phyloP scores from a whole-genome alignment of 345 rosid genomes.

The Citrus australasica region DNA sequence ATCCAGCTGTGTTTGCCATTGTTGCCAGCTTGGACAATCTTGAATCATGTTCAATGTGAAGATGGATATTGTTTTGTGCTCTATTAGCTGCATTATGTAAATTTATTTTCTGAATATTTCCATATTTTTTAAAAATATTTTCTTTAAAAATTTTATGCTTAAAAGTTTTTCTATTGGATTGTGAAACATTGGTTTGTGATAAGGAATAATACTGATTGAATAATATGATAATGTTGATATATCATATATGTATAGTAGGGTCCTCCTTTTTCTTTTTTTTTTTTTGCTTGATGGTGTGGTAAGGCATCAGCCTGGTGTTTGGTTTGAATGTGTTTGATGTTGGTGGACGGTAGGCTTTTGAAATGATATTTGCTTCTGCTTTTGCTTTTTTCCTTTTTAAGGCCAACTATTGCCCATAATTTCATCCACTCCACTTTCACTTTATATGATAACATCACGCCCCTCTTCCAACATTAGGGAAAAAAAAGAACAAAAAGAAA shows the following conservation, averaged over 20 bases:
- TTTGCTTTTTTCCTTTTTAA: background rate
- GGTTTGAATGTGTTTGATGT: background rate
- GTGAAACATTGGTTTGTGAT: background rate
- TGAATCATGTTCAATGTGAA: background rate
- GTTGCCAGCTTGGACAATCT: background rate
- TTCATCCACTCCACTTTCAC: background rate
- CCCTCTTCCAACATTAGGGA: background rate
- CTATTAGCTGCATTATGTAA: background rate
- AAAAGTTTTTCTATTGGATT: background rate
- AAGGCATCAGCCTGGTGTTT: slow-evolving; percentile 4
- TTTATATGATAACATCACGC: background rate
- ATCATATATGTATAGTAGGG: background rate
- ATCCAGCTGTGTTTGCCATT: background rate
- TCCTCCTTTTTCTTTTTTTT: background rate
- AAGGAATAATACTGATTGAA: background rate
- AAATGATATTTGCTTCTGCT: slow-evolving; percentile 4
- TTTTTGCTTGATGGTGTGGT: slow-evolving; percentile 1
- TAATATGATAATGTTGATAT: background rate
- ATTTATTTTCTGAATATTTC: background rate
- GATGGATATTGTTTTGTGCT: slow-evolving; percentile 5
- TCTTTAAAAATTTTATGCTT: background rate
- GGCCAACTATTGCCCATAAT: slow-evolving; percentile 1
- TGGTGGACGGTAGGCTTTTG: background rate
- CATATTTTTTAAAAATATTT: background rate
- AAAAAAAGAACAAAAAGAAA: background rate